Evolutionary conservation across 2,329 filamentous ascomycete genomes (phyloP), one percentile per base, ranked within the genome.

Genomic region (Anisogramma anomala): DNA sequence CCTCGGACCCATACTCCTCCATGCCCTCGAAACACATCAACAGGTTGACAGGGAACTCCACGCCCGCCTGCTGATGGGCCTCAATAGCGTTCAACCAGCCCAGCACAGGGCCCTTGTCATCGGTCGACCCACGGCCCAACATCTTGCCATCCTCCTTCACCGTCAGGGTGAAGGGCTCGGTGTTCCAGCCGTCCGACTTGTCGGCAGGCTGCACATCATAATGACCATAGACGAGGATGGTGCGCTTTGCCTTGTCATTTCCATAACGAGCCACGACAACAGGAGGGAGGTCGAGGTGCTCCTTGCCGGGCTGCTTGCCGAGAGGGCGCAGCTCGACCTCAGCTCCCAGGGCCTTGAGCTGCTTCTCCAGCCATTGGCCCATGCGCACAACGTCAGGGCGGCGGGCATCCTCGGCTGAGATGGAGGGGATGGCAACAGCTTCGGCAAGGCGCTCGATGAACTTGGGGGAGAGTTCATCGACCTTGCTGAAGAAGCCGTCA

Each of bases 21-120:
- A 98, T 98, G 36, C 91, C 91, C 71, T 98, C 91, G 54, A 98
- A 96, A 71, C 91, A 98, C 85, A 95, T 96, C 50, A 98, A 77
- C 51, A 98, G 72, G 68, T 98, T 98, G 57, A 98, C 91, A 7
- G 91, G 91, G 60, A 98, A 86, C 38, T 95, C 89, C 33, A 96
- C 71, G 43, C 85, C 85, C 26, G 88, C 87, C 71, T 93, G 91
- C 64, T 94, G 82, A 69, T 98, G 91, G 31, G 91, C 88, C 66
- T 98, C 88, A 50, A 98, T 96, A 52, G 88, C 88, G 60, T 98
- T 98, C 52, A 98, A 64, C 91, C 91, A 98, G 53, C 91, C 91
- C 42, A 98, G 71, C 19, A 98, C 89, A 14, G 91, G 91, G 1
- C 91, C 91, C 71, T 98, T 98, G 68, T 98, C 91, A 59, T 98